Conservation (phyloP, 768 basidiomycete genomes). For the Trametes cinnabarina region DNA sequence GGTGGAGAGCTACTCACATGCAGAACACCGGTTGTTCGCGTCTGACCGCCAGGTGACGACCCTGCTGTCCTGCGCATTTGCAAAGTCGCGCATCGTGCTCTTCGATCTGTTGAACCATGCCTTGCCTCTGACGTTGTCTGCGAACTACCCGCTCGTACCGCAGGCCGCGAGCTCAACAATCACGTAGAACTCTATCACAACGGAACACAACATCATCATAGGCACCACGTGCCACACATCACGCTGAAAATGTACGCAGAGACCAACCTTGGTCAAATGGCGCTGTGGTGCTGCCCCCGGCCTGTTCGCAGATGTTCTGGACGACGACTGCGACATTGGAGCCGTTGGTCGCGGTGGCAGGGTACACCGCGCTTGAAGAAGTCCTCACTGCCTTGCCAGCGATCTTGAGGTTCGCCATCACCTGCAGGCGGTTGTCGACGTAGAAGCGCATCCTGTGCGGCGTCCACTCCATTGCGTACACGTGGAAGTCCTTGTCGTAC, state of each 20-base stretch:
- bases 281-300: conserved; percentile 43
- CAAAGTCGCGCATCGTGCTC: conserved; percentile 71
- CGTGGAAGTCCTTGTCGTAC: conserved; percentile 51
- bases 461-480: conserved; percentile 63
- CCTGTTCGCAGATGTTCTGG: conserved; percentile 47
- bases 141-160: conserved; percentile 71
- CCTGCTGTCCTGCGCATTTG: conserved; percentile 61
- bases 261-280: conserved; percentile 54
- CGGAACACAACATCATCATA: conserved; percentile 31
- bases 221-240: too few species aligned
- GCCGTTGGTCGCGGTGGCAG: conserved; percentile 45
- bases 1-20: conserved; percentile 43
- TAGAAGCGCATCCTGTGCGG: conserved; percentile 52
- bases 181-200: conserved; percentile 65
- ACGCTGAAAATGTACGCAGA: conserved; percentile 56
- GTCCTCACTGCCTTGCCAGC: conserved; percentile 39
- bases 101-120: conserved; percentile 63
- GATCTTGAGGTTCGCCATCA: conserved; percentile 49
- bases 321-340: conserved; percentile 40
- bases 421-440: conserved; percentile 48
- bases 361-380: conserved; percentile 57
- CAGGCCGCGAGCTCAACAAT: conserved; percentile 80
- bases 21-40: conserved; percentile 63
- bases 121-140: conserved; percentile 57
- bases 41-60: conserved; percentile 69